Evolutionary conservation across 352 stramenopile species (phyloP).

Genomic region (Plasmopara muralis): DNA sequence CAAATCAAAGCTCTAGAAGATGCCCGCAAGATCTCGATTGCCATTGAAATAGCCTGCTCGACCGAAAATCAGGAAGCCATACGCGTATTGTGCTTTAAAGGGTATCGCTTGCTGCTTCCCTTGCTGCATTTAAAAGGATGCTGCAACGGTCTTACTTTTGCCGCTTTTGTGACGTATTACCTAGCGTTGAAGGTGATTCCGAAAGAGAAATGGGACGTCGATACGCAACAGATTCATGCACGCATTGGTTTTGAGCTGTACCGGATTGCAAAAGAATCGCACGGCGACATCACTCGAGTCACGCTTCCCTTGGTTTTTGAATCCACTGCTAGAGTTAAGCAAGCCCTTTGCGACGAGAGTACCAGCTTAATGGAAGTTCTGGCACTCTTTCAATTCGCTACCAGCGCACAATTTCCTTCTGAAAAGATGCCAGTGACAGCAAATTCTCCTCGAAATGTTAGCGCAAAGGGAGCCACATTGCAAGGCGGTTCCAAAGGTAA

Average conservation of each 20-base stretch:
- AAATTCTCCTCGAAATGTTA: constrained; percentile 11
- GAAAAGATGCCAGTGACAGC: constrained; percentile 4
- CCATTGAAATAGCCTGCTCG: constrained; percentile 51
- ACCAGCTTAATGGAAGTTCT: constrained; percentile 23
- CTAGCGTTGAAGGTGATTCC: constrained; percentile 30
- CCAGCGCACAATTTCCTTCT: not conserved
- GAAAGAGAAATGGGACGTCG: constrained; percentile 32
- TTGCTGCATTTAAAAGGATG: constrained; percentile 49
- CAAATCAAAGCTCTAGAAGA: constrained; percentile 46
- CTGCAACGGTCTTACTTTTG: constrained; percentile 35
- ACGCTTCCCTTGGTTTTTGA: constrained; percentile 20
- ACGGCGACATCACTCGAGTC: constrained; percentile 14
- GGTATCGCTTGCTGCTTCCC: constrained; percentile 58
- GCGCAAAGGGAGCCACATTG: constrained; percentile 7
- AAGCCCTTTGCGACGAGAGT: constrained; percentile 4
- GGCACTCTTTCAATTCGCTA: constrained; percentile 17
- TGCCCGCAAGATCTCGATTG: constrained; percentile 44
- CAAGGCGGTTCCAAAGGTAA: constrained; percentile 18
- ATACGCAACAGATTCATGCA: constrained; percentile 42
- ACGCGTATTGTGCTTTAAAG: constrained; percentile 49
- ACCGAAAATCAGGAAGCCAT: constrained; percentile 47
- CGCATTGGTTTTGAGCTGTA: constrained; percentile 62
- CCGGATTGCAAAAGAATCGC: constrained; percentile 27
- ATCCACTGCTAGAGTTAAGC: constrained; percentile 1
- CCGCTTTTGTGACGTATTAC: constrained; percentile 47